These are phyloP conservation scores for Paraleonurus japonicus DNA, from an alignment of 257 asterid species.

Conservation along the genomic window DNA sequence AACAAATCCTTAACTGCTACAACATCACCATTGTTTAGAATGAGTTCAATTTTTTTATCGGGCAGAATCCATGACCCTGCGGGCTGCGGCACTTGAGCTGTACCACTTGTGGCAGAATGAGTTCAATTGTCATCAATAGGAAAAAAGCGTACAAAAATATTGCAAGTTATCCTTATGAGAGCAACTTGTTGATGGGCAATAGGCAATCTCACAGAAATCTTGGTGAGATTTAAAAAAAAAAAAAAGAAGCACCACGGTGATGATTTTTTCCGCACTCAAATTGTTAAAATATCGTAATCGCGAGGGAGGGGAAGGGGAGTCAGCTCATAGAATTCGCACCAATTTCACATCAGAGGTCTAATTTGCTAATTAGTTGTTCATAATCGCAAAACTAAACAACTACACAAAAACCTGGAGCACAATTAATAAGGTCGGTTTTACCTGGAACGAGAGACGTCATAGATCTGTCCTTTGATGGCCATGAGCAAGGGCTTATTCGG, in stretches of 20 bases:
- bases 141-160: too few relatives aligned
- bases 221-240: background rate
- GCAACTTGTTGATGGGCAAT: background rate
- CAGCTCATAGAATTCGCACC: background rate
- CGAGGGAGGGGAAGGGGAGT: too few relatives aligned
- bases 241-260: background rate
- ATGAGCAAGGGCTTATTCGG: constrained; percentile 75
- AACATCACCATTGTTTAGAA: background rate
- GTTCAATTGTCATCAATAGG: background rate
- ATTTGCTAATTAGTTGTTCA: background rate
- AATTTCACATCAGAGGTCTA: constrained; percentile 3
- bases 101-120: too few relatives aligned
- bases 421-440: constrained; percentile 18
- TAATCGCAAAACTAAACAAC: background rate
- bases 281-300: background rate
- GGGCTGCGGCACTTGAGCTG: too few relatives aligned
- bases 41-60: background rate
- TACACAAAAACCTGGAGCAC: background rate
- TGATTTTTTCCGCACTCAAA: background rate
- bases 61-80: too few relatives aligned
- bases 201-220: too few relatives aligned
- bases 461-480: constrained; percentile 92
- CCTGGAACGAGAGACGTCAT: constrained; percentile 91
- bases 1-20: background rate
- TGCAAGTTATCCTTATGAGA: background rate